These are phyloP conservation scores for Wallacemonas collosoma DNA, from an alignment of 208 protist genomes.

Conservation along the genomic window DNA sequence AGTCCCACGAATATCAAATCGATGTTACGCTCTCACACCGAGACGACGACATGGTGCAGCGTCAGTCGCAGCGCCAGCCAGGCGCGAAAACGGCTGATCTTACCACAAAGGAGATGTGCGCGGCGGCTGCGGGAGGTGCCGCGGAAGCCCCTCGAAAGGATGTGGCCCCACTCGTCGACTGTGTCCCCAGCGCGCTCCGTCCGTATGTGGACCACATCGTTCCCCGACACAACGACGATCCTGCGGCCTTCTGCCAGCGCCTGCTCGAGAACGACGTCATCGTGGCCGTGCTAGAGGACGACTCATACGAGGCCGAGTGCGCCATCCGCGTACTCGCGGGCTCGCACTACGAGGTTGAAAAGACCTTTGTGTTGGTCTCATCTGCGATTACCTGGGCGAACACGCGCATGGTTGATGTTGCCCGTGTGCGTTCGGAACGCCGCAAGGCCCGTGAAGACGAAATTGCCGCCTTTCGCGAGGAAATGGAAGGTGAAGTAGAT, in stretches of 20 bases:
- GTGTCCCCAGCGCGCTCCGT: slow-evolving; percentile 38
- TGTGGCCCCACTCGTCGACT: slow-evolving; percentile 5
- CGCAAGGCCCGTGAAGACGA: slow-evolving; percentile 47
- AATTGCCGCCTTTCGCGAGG: slow-evolving; percentile 35
- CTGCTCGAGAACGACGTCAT: slow-evolving; percentile 86
- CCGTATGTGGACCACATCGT: slow-evolving; percentile 56
- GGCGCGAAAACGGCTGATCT: neutral
- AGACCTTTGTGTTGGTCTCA: slow-evolving; percentile 92
- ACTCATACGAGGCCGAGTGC: slow-evolving; percentile 79
- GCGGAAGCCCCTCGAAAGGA: slow-evolving; percentile 17
- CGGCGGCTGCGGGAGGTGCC: neutral
- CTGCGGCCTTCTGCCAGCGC: slow-evolving; percentile 51
- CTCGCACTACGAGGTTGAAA: slow-evolving; percentile 89
- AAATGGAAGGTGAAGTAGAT: slow-evolving; percentile 20
- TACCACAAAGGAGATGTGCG: neutral
- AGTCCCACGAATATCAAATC: slow-evolving; percentile 76
- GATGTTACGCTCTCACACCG: slow-evolving; percentile 59
- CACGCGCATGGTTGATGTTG: slow-evolving; percentile 59
- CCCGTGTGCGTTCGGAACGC: slow-evolving; percentile 37
- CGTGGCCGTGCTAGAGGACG: slow-evolving; percentile 82
- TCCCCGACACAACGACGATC: slow-evolving; percentile 70
- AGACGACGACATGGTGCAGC: slow-evolving; percentile 21
- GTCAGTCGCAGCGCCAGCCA: neutral
- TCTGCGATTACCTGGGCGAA: slow-evolving; percentile 85
- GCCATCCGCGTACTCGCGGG: slow-evolving; percentile 79